Base-by-base conservation (phyloP, 768 basidiomycete genomes). In the Phylloporus sp. region DNA sequence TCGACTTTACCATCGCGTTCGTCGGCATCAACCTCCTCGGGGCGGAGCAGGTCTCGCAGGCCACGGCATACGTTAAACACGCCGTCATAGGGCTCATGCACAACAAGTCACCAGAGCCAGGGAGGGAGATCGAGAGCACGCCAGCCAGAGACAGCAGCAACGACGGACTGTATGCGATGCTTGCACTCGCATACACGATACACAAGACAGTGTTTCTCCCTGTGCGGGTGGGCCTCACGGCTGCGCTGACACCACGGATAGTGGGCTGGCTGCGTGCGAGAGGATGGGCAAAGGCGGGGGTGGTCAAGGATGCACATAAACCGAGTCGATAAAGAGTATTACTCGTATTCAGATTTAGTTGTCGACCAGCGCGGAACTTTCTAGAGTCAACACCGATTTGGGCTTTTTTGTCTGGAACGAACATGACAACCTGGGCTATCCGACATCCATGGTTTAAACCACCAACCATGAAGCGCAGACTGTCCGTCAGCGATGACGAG, bases 201-300 rank as follows among this genome's bases (percentile, higher is more conserved):
- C 97, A 99, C 80, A 99, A 99, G 74, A 95, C 91, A 0, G 63
- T 92, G 2, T 89, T 97, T 64, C 66, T 98, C 20, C 97, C 97
- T 9, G 69, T 99, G 22, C 76, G 97, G 35, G 81, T 97, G 1
- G 97, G 93, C 0, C 70, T 95, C 55, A 97, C 95, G 0, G 92
- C 90, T 1, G 85, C 84, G 1, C 72, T 90, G 46, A 95, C 94
- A 0, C 94, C 94, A 1, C 78, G 78, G 57, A 68, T 97, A n/a
- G 94, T 97, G 5, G 77, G 78, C 18, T 95, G 91, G 90, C 71
- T 97, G 47, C 75, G 81, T n/a, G 72, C 69, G 31, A 73, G 85
- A 55, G 93, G 94, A 1, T 97, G 92, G 92, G 84, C 81, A 2
- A 86, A 88, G 12, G 73, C 80, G 76, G n/a, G 88, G 88, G 73